Percentiles rank a stretch among this genome's conserved stretches.
Conservation (phyloP, 1,284 basidiomycete species). For the Fomes fomentarius region DNA sequence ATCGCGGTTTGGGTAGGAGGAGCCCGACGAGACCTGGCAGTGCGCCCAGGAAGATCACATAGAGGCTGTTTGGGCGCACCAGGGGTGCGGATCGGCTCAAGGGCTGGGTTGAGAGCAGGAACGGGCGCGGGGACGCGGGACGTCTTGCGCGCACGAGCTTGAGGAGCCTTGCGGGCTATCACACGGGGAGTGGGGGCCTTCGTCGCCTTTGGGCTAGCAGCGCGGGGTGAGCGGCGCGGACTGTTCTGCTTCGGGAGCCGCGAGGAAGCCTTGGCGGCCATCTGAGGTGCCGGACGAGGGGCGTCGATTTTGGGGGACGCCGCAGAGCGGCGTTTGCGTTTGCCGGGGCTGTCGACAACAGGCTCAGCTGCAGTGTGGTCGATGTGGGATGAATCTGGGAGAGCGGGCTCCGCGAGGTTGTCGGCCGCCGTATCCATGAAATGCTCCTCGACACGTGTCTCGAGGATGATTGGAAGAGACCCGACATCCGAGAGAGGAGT, state of each 20-base stretch:
- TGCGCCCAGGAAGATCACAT: constrained; percentile 5
- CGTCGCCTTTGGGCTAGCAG: neutral
- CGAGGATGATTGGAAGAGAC: neutral
- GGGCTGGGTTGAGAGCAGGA: neutral
- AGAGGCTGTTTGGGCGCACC: neutral
- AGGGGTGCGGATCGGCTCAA: neutral
- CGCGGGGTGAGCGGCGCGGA: neutral
- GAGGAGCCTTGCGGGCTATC: too few species aligned
- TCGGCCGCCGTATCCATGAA: neutral
- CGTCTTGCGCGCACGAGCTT: neutral
- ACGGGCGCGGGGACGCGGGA: too few species aligned
- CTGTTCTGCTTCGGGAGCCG: neutral
- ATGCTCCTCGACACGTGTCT: neutral
- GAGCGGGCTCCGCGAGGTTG: neutral
- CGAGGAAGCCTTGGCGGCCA: too few species aligned
- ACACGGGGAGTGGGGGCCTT: neutral
- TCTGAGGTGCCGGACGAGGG: too few species aligned
- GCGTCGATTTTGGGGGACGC: too few species aligned
- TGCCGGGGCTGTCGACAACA: neutral
- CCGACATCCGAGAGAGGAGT: neutral
- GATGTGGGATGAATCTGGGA: neutral
- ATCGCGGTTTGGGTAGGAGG: neutral
- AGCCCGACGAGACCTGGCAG: neutral
- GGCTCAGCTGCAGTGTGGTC: neutral
- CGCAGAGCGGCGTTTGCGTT: constrained; percentile 6